Evolutionary conservation across 2,329 filamentous ascomycete genomes (phyloP).

Genomic region (Apiospora saccharicola): DNA sequence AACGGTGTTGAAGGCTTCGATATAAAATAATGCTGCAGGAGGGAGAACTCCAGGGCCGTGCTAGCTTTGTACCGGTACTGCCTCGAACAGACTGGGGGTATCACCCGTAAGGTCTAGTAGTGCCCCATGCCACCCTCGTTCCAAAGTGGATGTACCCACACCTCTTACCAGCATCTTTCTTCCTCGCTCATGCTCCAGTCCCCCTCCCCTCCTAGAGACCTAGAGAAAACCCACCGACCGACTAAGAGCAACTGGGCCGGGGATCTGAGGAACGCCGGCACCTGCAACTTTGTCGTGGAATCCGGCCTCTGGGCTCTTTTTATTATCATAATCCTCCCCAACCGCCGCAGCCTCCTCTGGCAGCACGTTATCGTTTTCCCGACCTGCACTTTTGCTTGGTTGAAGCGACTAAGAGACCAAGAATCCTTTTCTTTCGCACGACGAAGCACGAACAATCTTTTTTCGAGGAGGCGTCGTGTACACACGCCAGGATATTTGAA

Average conservation of each 20-base stretch:
- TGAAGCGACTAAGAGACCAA: constrained; percentile 7
- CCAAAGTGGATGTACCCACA: constrained; percentile 11
- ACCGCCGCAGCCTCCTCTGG: constrained; percentile 22
- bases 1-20: background rate
- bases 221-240: constrained; percentile 21
- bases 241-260: constrained; percentile 19
- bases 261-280: constrained; percentile 22
- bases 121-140: constrained; percentile 18
- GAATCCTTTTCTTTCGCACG: background rate
- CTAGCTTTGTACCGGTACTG: constrained; percentile 23
- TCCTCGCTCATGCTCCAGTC: constrained; percentile 20
- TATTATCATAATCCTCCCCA: constrained; percentile 24
- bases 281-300: constrained; percentile 21
- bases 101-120: constrained; percentile 17
- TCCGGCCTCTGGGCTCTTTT: constrained; percentile 23
- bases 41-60: constrained; percentile 18
- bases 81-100: constrained; percentile 10
- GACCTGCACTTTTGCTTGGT: constrained; percentile 20
- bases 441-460: constrained; percentile 11
- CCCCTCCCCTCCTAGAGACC: constrained; percentile 15
- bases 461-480: background rate
- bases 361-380: background rate
- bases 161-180: constrained; percentile 13
- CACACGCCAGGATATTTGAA: constrained; percentile 1
- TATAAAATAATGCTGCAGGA: background rate